These are phyloP conservation scores for Cutaneotrichosporon cyanovorans DNA, from an alignment of 1,284 basidiomycete genomes.

Conservation along the genomic window DNA sequence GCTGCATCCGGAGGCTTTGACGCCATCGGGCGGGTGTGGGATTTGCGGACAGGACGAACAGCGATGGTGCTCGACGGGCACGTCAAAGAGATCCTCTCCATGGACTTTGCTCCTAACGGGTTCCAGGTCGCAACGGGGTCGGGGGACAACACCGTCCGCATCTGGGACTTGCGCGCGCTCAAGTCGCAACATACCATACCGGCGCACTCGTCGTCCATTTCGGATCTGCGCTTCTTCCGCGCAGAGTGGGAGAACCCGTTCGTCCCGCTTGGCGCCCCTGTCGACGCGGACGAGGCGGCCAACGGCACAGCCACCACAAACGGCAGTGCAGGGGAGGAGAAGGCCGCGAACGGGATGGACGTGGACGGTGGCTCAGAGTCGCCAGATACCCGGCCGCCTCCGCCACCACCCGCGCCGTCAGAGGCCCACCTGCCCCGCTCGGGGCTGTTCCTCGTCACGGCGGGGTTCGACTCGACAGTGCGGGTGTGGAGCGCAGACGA, in stretches of 20 bases:
- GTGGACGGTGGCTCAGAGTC: constrained; percentile 17
- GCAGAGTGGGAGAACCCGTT: constrained; percentile 34
- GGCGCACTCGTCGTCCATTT: constrained; percentile 87
- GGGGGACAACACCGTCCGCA: constrained; percentile 92
- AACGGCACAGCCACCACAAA: constrained; percentile 21
- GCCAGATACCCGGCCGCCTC: constrained; percentile 30
- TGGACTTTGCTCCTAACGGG: constrained; percentile 94
- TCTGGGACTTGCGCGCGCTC: constrained; percentile 95
- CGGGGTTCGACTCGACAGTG: constrained; percentile 91
- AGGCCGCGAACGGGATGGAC: constrained; percentile 44
- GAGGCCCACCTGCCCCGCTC: constrained; percentile 51
- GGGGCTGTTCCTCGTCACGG: constrained; percentile 85
- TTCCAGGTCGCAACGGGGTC: constrained; percentile 96
- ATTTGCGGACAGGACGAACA: constrained; percentile 85
- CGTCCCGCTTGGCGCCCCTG: constrained; percentile 23
- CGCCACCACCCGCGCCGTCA: constrained; percentile 1
- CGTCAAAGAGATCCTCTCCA: constrained; percentile 82
- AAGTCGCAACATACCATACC: constrained; percentile 93
- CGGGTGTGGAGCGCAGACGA: constrained; percentile 98
- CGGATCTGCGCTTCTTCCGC: constrained; percentile 90
- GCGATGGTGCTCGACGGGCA: constrained; percentile 99
- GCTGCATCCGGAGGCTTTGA: constrained; percentile 94
- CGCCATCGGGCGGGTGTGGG: constrained; percentile 95
- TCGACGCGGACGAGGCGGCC: constrained; percentile 43
- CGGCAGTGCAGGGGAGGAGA: too few species aligned